These are phyloP conservation scores for Rhodotorula paludigena DNA, from an alignment of 768 basidiomycete genomes.

Conservation along the genomic window DNA sequence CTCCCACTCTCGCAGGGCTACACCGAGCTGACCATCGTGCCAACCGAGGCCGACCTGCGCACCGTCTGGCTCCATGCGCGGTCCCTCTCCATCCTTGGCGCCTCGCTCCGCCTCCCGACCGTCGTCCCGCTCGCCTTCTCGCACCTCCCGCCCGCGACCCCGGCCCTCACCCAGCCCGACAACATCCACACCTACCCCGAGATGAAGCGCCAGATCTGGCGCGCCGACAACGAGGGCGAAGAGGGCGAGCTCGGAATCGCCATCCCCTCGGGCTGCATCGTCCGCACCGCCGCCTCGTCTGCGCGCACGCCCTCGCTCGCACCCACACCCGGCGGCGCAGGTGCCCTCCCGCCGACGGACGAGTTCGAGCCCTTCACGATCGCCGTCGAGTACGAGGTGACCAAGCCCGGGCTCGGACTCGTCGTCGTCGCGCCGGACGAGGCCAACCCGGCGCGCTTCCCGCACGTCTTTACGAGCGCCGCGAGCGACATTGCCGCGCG, in stretches of 20 bases:
- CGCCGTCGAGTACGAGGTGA: conserved; percentile 72
- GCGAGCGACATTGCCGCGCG: conserved; percentile 85
- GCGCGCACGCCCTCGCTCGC: neutral
- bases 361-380: conserved; percentile 74
- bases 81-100: conserved; percentile 49
- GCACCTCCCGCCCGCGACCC: conserved; percentile 64
- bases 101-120: conserved; percentile 51
- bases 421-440: conserved; percentile 78
- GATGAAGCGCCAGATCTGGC: conserved; percentile 83
- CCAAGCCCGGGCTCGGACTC: conserved; percentile 75
- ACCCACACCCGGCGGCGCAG: conserved; percentile 10
- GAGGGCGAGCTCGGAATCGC: conserved; percentile 92
- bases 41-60: conserved; percentile 68
- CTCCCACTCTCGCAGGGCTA: conserved; percentile 64
- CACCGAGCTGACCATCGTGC: conserved; percentile 84
- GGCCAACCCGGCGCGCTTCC: conserved; percentile 81
- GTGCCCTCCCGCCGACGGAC: conserved; percentile 45
- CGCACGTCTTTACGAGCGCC: conserved; percentile 85
- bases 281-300: neutral
- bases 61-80: conserved; percentile 83
- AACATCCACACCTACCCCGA: conserved; percentile 85
- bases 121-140: conserved; percentile 65
- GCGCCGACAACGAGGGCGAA: conserved; percentile 81
- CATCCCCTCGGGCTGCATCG: conserved; percentile 55
- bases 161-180: conserved; percentile 58